These are phyloP conservation scores for Monascus purpureus DNA, from an alignment of 495 filamentous ascomycete genomes.

Conservation along the genomic window DNA sequence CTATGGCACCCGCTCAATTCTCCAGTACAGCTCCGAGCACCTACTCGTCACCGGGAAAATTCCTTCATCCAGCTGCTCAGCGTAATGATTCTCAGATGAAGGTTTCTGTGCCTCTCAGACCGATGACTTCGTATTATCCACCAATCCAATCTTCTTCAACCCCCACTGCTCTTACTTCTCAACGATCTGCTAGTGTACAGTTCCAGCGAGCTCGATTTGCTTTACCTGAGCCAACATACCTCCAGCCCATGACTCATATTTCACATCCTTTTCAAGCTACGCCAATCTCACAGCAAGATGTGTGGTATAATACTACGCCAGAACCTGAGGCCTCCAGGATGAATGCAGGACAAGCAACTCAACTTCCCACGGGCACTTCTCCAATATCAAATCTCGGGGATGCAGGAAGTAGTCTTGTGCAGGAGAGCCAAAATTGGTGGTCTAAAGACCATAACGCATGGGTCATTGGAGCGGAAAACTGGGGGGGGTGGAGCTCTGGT, in stretches of 20 bases:
- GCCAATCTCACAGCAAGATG: constrained; percentile 6
- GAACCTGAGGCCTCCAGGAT: constrained; percentile 6
- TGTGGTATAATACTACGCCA: constrained; percentile 15
- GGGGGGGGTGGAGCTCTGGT: too few relatives aligned
- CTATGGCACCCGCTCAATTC: constrained; percentile 4
- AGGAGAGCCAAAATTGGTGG: constrained; percentile 49
- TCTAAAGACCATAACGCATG: constrained; percentile 32
- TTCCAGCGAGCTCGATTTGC: constrained; percentile 9
- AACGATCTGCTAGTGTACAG: constrained; percentile 9
- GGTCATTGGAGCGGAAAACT: constrained; percentile 33
- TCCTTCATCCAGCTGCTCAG: constrained; percentile 2
- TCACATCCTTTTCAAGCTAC: constrained; percentile 8
- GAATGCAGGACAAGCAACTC: too few relatives aligned
- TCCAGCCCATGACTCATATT: constrained; percentile 15
- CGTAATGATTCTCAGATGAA: constrained; percentile 5
- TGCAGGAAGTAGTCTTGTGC: constrained; percentile 30
- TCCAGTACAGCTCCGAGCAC: constrained; percentile 7
- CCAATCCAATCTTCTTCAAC: constrained; percentile 6
- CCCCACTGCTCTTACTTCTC: constrained; percentile 11
- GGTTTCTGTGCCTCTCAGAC: constrained; percentile 3
- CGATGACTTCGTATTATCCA: constrained; percentile 9
- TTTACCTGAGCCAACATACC: constrained; percentile 24
- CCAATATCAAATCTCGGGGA: constrained; percentile 28
- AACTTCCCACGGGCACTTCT: constrained; percentile 10
- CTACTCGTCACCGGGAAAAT: constrained; percentile 8